Conservation (phyloP, 2,329 filamentous ascomycete species). For the Stemphylium lycopersici region DNA sequence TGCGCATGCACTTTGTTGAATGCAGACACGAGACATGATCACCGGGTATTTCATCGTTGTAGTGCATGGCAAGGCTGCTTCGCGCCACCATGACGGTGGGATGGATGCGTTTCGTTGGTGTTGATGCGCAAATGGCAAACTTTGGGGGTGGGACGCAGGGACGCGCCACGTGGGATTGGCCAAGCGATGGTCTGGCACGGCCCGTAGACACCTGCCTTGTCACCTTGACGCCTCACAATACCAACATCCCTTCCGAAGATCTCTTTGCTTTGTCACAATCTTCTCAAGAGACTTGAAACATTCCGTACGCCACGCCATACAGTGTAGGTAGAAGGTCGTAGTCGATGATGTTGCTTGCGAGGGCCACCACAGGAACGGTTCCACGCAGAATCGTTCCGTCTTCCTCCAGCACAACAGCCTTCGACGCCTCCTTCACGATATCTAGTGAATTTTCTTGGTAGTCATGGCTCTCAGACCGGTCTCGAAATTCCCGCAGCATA, state of each 20-base stretch:
- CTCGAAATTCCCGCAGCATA: background rate
- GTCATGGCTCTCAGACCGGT: slow-evolving; percentile 3
- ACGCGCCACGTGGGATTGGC: background rate
- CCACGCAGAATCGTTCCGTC: background rate
- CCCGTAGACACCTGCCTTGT: background rate
- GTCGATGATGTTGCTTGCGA: background rate
- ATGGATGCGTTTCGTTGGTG: background rate
- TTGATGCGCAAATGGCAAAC: background rate
- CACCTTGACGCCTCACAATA: background rate
- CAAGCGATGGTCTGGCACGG: background rate
- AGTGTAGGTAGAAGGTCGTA: background rate
- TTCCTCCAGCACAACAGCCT: background rate
- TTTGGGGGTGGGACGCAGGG: background rate
- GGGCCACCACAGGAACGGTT: background rate
- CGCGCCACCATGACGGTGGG: background rate
- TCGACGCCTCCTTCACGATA: background rate
- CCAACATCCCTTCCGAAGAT: background rate
- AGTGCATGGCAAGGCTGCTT: background rate
- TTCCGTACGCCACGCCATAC: background rate
- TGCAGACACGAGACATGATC: background rate
- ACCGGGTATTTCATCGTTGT: background rate
- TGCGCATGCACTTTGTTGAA: background rate
- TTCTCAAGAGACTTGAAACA: background rate
- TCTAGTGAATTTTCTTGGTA: background rate
- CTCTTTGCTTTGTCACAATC: background rate